Base-by-base conservation (phyloP, 352 stramenopile genomes). In the Phytophthora fragariae region DNA sequence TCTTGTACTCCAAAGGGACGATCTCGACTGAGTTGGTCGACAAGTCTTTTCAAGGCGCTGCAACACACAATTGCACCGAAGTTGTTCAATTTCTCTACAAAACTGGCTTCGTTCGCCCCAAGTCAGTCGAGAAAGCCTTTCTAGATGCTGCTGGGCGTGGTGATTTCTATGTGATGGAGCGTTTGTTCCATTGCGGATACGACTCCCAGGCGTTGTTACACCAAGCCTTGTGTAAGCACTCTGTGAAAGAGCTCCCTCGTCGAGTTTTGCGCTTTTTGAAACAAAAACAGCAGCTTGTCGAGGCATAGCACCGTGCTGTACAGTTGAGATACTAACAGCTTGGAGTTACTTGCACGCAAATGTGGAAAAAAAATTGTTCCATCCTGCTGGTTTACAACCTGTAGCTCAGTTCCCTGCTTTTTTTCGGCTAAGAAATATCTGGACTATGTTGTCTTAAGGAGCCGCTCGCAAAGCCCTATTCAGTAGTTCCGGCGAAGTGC, bases 161-260 rank as follows among this genome's bases (percentile, higher is more conserved):
- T 5, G 31, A 66, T 57, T 19, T 58, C 29, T 66, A 66, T 19
- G 21, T 33, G n/a, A 58, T 65, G 58, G 58, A 56, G 31, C 50
- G 5, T 24, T 57, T 66, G 59, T 58, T 57, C 17, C 6, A 1
- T 15, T 57, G 58, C 44, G 44, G 29, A 24, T 24, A n/a, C 11
- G 33, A 27, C 29, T 19, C 15, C 44, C 27, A 56, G 17, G 8
- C 3, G 7, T 27, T 24, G 5, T 11, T 56, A 15, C 8, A 33
- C 19, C 7, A 31, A 12, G 24, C 21, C 5, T 65, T 56, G 58
- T 19, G 47, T 2, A 57, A 47, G 27, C 44, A 44, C 9, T 10
- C 17, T 15, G 53, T 21, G 39, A 31, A 31, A 31, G 29, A 31
- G 29, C 12, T 63, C 41, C 39, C 39, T 31, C 11, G 8, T 63